Base-by-base conservation (phyloP, 352 stramenopile species). In the Globisporangium okanoganense region DNA sequence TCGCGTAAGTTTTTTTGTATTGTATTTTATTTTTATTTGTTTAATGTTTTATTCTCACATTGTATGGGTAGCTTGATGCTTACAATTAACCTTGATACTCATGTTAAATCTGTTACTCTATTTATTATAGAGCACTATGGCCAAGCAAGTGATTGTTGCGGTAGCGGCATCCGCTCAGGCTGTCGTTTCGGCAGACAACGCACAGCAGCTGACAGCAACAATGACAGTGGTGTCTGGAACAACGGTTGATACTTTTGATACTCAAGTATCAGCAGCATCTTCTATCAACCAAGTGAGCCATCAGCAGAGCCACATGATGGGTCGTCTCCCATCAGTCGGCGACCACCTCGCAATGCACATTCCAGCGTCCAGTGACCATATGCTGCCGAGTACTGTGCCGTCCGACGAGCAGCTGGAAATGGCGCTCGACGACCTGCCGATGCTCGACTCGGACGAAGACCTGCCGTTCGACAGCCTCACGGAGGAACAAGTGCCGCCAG, bases 361-460 rank as follows among this genome's bases (percentile, higher is more conserved):
- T 7, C 16, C 57, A 24, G 25, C 22, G 9, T 56, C 57, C 2
- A 70, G 69, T 27, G 54, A 71, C 44, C 68, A 40, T 25, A 64
- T 67, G 38, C 57, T 81, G 9, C 35, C 67, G 52, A 51, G 25
- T 0, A 70, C 72, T 52, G 73, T 89, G n/a, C 68, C 76, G 7
- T 89, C 82, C 3, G 76, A 91, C 35, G 82, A 91, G 58, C 82
- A 91, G 56, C 67, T 91, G 24, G 82, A 91, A 47, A 77, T 82
- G 59, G 82, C 67, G 38, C 71, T 91, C 8, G 82, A 89, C 47
- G 82, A 91, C 54, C 64, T 91, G 25, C 82, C 82, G 25, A 82
- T 91, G 67, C 76, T 91, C 20, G 79, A 89, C 70, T 75, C 78
- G 8, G 82, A 91, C 54, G 78, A 87, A 47, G 82, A 76, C 56